A percentile compares a stretch with the other conserved stretches of the same genome.
Conservation (phyloP, 2,329 filamentous ascomycete genomes). For the Anthostomella pinea region DNA sequence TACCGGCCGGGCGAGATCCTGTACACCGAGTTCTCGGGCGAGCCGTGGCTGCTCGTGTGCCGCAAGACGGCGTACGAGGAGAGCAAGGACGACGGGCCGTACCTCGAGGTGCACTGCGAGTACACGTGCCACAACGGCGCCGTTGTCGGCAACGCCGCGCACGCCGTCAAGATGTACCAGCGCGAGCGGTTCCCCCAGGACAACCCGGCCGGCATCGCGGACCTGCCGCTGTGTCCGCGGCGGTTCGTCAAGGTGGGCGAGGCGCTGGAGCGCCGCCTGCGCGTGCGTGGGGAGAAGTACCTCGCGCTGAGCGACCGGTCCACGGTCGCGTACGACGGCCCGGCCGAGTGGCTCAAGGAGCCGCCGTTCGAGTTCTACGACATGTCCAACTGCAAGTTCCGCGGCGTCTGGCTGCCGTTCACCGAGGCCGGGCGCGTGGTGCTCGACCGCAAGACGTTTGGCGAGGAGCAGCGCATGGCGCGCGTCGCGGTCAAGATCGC, state of each 20-base stretch:
- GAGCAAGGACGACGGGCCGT: conserved; percentile 13
- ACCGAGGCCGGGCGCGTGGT: conserved; percentile 28
- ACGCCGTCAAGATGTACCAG: conserved; percentile 18
- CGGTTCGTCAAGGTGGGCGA: conserved; percentile 16
- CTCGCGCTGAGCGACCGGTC: conserved; percentile 18
- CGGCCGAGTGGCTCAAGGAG: conserved; percentile 25
- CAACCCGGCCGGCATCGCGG: conserved; percentile 22
- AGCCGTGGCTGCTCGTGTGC: conserved; percentile 28
- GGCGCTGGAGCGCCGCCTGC: conserved; percentile 20
- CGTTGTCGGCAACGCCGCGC: conserved; percentile 15
- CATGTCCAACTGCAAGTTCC: conserved; percentile 14
- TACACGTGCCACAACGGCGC: conserved; percentile 27
- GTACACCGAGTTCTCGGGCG: conserved; percentile 22
- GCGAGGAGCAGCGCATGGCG: conserved; percentile 22
- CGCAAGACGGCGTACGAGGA: conserved; percentile 27
- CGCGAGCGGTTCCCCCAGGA: conserved; percentile 23
- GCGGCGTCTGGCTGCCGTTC: conserved; percentile 28
- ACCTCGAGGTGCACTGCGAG: conserved; percentile 24
- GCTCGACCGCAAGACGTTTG: conserved; percentile 30
- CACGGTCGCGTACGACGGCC: conserved; percentile 23
- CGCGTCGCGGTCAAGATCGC: conserved; percentile 13
- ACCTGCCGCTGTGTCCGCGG: conserved; percentile 23
- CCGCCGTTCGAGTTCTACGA: conserved; percentile 23
- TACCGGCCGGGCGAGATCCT: conserved; percentile 27
- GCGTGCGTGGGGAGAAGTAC: conserved; percentile 23